Base-by-base conservation (phyloP, 371 early-diverging fungal genomes). In the Actinomucor elegans region DNA sequence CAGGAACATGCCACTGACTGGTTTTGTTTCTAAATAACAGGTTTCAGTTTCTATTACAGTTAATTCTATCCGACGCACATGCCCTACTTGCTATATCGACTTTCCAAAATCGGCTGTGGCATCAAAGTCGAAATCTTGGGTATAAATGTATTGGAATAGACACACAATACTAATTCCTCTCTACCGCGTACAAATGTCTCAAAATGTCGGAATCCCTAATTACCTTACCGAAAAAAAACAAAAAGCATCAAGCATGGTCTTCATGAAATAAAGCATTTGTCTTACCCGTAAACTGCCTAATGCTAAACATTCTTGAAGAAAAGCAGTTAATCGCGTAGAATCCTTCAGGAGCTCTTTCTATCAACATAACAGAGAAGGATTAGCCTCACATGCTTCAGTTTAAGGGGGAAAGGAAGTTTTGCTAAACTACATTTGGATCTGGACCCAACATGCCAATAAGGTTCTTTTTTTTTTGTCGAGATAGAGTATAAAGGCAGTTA, bases 161-260 rank as follows among this genome's bases (percentile, higher is more conserved):
- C 81, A 10, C 80, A 77, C 21, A 90, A 62, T 1, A 91, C 61
- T 3, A 91, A 64, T 38, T 91, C 92, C 65, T 91, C 92, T 26
- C 87, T 73, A 41, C 91, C 87, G 42, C 88, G 79, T 26, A 88
- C 70, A 33, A 88, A 80, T 5, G 85, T 70, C 26, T 90, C 85
- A 74, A 92, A 89, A 44, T 90, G 74, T 40, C 70, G 64, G 50
- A 91, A 91, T 12, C 92, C 91, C 92, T 90, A 26, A 42, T 15
- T 36, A n/a, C n/a, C n/a, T n/a, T n/a, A n/a, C n/a, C 3, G 14
- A 47, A 4, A 21, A 32, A 15, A 18, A 24, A 20, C 40, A 33
- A 46, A 40, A 46, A 52, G 5, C 24, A 38, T 5, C 38, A 14
- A 28, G 9, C n/a, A n/a, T n/a, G n/a, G n/a, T n/a, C n/a, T n/a